phyloP scores from a whole-genome alignment of 2,329 filamentous ascomycete genomes.

The Claviceps pazoutovae region DNA sequence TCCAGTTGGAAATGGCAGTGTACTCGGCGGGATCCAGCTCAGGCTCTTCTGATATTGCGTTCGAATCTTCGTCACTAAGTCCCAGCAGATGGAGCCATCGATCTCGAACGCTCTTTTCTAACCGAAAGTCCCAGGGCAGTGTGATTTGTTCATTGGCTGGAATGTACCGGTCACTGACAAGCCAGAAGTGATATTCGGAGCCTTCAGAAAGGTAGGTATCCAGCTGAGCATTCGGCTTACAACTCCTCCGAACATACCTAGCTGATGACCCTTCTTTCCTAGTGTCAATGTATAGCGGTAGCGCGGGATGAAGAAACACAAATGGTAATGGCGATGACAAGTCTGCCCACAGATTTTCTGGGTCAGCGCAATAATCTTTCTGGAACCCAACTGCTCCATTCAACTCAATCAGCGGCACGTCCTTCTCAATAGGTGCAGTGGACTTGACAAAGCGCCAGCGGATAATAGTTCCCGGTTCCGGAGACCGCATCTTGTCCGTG shows the following conservation, averaged over 20 bases:
- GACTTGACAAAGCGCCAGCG: constrained; percentile 56
- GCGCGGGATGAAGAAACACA: constrained; percentile 73
- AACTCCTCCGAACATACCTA: constrained; percentile 85
- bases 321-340: constrained; percentile 54
- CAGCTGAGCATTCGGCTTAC: constrained; percentile 74
- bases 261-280: constrained; percentile 73
- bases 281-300: constrained; percentile 89
- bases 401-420: constrained; percentile 52
- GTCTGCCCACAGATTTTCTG: constrained; percentile 54
- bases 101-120: constrained; percentile 37
- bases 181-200: constrained; percentile 82
- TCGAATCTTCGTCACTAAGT: constrained; percentile 44
- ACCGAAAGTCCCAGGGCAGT: constrained; percentile 53
- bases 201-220: constrained; percentile 72
- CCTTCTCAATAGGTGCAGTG: constrained; percentile 37
- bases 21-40: constrained; percentile 48
- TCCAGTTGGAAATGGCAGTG: constrained; percentile 46
- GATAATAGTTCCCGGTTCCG: constrained; percentile 28
- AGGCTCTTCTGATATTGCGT: constrained; percentile 31
- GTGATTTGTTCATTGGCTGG: constrained; percentile 48
- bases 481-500: constrained; percentile 30
- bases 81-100: constrained; percentile 47
- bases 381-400: constrained; percentile 66
- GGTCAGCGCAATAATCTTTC: constrained; percentile 54
- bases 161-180: constrained; percentile 71